Evolutionary conservation across 139 green algal genomes (phyloP).

Genomic region (Axilococcus clingmanii): DNA sequence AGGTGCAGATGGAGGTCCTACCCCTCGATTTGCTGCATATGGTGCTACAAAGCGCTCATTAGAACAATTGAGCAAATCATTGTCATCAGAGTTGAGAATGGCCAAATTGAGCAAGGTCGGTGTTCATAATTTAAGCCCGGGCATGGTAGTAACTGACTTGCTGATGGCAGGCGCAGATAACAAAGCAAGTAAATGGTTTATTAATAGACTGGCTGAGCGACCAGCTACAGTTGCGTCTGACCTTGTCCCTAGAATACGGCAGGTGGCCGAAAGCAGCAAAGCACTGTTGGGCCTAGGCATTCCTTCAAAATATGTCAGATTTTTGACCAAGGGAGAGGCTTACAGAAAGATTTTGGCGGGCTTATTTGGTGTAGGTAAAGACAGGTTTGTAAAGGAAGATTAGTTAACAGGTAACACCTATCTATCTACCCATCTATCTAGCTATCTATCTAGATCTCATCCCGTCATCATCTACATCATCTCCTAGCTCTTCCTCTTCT

Average conservation of each 20-base stretch:
- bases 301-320: conserved; percentile 6
- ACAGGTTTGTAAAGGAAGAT: conserved; percentile 64
- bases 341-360: conserved; percentile 68
- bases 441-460: neutral
- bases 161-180: conserved; percentile 76
- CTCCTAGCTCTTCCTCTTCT: conserved; percentile 6
- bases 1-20: conserved; percentile 62
- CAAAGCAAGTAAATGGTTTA: conserved; percentile 80
- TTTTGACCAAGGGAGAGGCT: conserved; percentile 54
- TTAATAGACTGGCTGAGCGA: conserved; percentile 85
- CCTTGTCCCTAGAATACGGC: conserved; percentile 74
- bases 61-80: conserved; percentile 64
- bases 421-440: neutral
- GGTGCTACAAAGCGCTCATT: conserved; percentile 88
- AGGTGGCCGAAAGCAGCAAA: conserved; percentile 31
- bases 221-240: conserved; percentile 52
- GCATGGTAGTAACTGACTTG: conserved; percentile 93
- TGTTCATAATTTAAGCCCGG: conserved; percentile 78
- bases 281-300: conserved; percentile 2
- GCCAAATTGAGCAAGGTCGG: conserved; percentile 55
- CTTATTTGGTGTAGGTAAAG: conserved; percentile 52
- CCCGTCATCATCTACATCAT: neutral
- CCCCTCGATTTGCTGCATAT: conserved; percentile 85
- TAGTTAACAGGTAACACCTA: neutral
- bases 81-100: conserved; percentile 38